Evolutionary conservation across 2,329 filamentous ascomycete species (phyloP), one percentile per base, ranked within the genome.

Genomic region (Neofusicoccum sp.): DNA sequence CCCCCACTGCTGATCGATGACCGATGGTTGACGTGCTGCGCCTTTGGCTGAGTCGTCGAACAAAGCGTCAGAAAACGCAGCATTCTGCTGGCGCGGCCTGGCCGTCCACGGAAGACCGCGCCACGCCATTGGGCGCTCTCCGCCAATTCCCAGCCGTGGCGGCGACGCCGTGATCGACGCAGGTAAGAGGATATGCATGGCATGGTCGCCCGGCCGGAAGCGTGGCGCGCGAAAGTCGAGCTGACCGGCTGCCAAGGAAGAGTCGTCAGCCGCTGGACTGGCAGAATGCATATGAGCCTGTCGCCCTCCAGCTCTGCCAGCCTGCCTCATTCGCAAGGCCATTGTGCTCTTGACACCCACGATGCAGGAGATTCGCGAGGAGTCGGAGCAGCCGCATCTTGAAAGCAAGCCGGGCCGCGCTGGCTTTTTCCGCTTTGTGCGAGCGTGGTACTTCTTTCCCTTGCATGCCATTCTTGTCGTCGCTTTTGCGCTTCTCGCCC

Each of bases 391-490:
- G 37, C 34, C 3, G 14, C 37, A n/a, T 9, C 33, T 8, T 33
- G 52, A 14, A 8, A 28, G 28, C 29, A 14, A n/a, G 5, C 29
- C 11, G 8, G 29, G 28, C n/a, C n/a, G 7, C n/a, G 9, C 31
- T 34, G 39, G 54, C 31, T 22, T 62, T 3, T 62, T 52, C 28
- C 59, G 39, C 31, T 8, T 6, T 12, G 33, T 52, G 8, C 59
- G 48, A 3, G 59, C 59, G 3, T 62, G 59, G 59, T 62, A 62
- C 59, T 62, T 54, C 14, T 62, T 62, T 12, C 36, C 37, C 7
- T 31, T 54, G 2, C 59, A 62, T 12, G 37, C 33, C 37, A n/a
- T 54, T 6, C 12, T 62, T 7, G 59, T 54, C 48, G 37, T 62
- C 8, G 49, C 16, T 6, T 47, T 62, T 16, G 48, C 29, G 28